phyloP scores from a whole-genome alignment of 352 stramenopile genomes.

The Phytophthora pinifolia region DNA sequence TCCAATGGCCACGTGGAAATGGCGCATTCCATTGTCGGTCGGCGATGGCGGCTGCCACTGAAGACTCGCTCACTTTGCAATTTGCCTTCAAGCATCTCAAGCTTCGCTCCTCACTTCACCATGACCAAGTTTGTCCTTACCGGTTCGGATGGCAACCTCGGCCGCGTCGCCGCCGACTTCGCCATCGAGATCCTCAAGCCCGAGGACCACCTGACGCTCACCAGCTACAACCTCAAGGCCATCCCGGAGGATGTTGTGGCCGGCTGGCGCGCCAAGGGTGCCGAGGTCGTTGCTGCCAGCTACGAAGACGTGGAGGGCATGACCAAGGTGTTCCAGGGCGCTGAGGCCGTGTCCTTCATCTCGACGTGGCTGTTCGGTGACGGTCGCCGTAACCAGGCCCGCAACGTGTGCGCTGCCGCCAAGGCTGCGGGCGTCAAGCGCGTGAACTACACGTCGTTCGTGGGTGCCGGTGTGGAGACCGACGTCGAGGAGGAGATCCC shows the following conservation, averaged over 20 bases:
- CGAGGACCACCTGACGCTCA: slow-evolving; percentile 26
- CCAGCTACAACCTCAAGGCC: slow-evolving; percentile 27
- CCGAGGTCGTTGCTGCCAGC: slow-evolving; percentile 14
- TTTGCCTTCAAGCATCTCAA: slow-evolving; percentile 8
- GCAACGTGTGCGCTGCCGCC: neutral
- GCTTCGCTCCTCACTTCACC: neutral
- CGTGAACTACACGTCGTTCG: too few species aligned
- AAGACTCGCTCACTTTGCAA: slow-evolving; percentile 11
- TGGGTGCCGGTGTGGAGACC: too few species aligned
- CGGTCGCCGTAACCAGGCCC: slow-evolving; percentile 20
- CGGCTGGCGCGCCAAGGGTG: slow-evolving; percentile 16
- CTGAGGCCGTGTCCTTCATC: slow-evolving; percentile 28
- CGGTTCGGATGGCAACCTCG: slow-evolving; percentile 29
- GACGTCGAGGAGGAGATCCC: too few species aligned
- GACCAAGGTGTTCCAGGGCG: slow-evolving; percentile 27
- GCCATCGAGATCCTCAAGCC: slow-evolving; percentile 22
- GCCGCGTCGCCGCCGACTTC: slow-evolving; percentile 29
- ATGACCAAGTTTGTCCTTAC: slow-evolving; percentile 36
- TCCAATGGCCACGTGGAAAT: slow-evolving; percentile 5
- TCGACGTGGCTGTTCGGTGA: slow-evolving; percentile 33
- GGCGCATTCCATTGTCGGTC: neutral
- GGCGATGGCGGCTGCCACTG: too few species aligned
- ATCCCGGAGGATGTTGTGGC: slow-evolving; percentile 20
- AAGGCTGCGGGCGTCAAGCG: too few species aligned
- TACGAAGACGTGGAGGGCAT: slow-evolving; percentile 29